Evolutionary conservation across 2,329 filamentous ascomycete genomes (phyloP).

Genomic region (Ophiostoma tasmaniense): DNA sequence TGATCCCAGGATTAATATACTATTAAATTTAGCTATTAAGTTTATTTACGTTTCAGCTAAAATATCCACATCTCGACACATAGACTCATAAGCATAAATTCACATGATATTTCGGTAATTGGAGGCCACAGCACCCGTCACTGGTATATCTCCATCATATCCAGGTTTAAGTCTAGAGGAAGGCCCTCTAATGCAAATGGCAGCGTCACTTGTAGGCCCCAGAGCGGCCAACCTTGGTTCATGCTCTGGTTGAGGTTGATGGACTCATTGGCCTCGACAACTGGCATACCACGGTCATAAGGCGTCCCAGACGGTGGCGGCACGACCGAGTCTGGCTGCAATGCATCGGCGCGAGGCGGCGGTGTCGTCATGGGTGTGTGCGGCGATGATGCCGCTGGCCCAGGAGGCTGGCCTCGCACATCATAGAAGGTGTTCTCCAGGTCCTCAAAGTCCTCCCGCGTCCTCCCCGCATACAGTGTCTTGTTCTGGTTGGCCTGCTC

Average conservation of each 20-base stretch:
- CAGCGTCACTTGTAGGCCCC: not conserved
- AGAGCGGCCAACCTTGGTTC: not conserved
- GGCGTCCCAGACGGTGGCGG: not conserved
- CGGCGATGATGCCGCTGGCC: not conserved
- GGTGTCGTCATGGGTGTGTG: not conserved
- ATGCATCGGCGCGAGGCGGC: not conserved
- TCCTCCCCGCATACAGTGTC: not conserved
- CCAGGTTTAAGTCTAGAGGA: not conserved
- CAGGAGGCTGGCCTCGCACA: not conserved
- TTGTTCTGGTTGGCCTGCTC: not conserved
- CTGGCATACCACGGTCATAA: not conserved
- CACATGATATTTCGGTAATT: not conserved
- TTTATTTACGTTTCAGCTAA: not conserved
- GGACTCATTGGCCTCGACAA: not conserved
- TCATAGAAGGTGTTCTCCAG: not conserved
- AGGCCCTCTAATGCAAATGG: not conserved
- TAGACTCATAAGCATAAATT: not conserved
- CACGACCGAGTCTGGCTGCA: not conserved
- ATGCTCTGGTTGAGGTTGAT: not conserved
- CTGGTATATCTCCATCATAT: not conserved
- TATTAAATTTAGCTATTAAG: not conserved
- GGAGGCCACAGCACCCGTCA: not conserved
- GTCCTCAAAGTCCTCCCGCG: not conserved
- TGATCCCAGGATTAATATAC: not conserved
- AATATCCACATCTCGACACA: not conserved